Evolutionary conservation across 2,329 filamentous ascomycete genomes (phyloP), one percentile per base, ranked within the genome.

Genomic region (Colletotrichum orchidophilum): DNA sequence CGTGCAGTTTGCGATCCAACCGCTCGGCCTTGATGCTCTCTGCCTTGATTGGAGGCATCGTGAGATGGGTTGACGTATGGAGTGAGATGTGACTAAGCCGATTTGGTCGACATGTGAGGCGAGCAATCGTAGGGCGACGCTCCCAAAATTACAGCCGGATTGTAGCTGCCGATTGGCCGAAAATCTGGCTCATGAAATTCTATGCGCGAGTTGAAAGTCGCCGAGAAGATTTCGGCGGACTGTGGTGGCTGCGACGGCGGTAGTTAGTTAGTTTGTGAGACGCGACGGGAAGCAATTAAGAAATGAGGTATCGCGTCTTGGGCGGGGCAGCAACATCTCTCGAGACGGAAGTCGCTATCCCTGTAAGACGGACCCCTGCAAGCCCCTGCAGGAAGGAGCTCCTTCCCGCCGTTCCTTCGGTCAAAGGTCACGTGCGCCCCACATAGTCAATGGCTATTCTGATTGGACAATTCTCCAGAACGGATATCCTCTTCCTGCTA

Each of bases 281-380:
- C 33, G n/a, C 7, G 54, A 8, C 15, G 33, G 18, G 61, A 59
- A 54, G 46, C 54, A 70, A 65, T 70, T 70, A 66, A 54, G 46
- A 46, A 70, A 65, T 70, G 66, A 66, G 46, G 42, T 46, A 66
- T 60, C 66, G 66, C 66, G 66, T 49, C 33, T 35, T 27, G 53
- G 66, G 52, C 31, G 33, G 54, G 62, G 61, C 52, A 62, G 33
- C 24, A 33, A 31, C 49, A 24, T 15, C 5, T n/a, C 29, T 15
- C 49, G 49, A 61, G 57, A 9, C n/a, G 46, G 24, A 18, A 26
- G 35, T 9, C 46, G 27, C 18, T 31, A 29, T 65, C 66, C 62
- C 42, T 59, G n/a, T 27, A 54, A 2, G 7, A 24, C 33, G 46
- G 4, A 53, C 29, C 60, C 46, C 24, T 63, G 29, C 21, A 6